These are phyloP conservation scores for Plasmodium billcollinsi DNA, from an alignment of 169 alveolate genomes.

Conservation along the genomic window DNA sequence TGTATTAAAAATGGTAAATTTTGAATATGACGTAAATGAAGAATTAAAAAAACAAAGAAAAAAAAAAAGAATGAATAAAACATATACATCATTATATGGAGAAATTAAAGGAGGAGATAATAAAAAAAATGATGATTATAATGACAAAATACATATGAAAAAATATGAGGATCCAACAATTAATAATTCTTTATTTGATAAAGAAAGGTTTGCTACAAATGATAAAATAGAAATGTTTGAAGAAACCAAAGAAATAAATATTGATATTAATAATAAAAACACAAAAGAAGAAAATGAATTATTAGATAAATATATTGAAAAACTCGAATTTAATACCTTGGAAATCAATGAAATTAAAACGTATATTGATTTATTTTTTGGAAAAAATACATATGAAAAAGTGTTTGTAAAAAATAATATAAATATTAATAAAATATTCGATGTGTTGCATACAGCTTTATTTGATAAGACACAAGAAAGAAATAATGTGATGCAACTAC, in stretches of 20 bases:
- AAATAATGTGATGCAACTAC: constrained; percentile 49
- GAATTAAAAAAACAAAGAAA: constrained; percentile 42
- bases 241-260: constrained; percentile 31
- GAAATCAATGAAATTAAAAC: constrained; percentile 33
- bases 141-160: neutral
- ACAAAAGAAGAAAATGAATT: constrained; percentile 58
- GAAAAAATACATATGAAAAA: constrained; percentile 50
- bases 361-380: constrained; percentile 62
- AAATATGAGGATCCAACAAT: neutral
- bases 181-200: neutral
- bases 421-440: constrained; percentile 39
- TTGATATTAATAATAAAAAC: constrained; percentile 55
- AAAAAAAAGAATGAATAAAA: constrained; percentile 16
- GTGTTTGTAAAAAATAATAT: constrained; percentile 39
- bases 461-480: constrained; percentile 64
- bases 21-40: constrained; percentile 74
- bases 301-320: constrained; percentile 42
- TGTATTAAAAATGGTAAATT: constrained; percentile 40
- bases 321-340: constrained; percentile 35
- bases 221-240: neutral
- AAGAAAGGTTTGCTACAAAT: neutral
- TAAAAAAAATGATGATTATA: neutral
- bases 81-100: neutral
- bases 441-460: constrained; percentile 19
- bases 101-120: neutral